Conservation (phyloP, 2,329 filamentous ascomycete genomes). For the Aureobasidium sp. region DNA sequence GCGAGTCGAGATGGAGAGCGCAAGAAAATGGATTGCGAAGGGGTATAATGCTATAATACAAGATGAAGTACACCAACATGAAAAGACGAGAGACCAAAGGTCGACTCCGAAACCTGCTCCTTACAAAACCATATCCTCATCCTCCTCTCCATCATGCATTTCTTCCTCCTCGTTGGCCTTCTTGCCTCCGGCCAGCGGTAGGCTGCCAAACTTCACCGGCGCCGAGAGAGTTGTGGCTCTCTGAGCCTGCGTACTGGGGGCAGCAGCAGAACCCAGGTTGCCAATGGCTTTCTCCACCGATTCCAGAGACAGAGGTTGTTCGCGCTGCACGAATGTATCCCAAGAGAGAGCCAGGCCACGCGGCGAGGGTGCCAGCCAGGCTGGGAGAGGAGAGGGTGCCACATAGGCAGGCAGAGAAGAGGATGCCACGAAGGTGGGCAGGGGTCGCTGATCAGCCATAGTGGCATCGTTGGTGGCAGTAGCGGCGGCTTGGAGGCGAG, state of each 20-base stretch:
- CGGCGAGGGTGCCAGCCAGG: background rate
- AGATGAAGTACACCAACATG: background rate
- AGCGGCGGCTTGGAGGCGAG: background rate
- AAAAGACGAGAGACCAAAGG: background rate
- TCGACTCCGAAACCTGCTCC: background rate
- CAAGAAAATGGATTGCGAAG: background rate
- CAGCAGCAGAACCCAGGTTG: background rate
- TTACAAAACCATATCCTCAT: background rate
- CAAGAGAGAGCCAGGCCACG: background rate
- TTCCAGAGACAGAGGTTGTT: background rate
- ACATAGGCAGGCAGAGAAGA: background rate
- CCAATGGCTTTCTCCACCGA: background rate
- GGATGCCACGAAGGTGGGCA: background rate
- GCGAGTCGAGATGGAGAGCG: too few species aligned
- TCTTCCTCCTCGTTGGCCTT: background rate
- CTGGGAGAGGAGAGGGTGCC: background rate
- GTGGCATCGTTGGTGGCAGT: background rate
- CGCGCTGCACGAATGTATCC: background rate
- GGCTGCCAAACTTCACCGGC: background rate
- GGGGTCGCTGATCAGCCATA: background rate
- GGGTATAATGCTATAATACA: background rate
- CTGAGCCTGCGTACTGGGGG: background rate
- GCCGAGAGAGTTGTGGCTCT: background rate
- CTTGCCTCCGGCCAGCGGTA: background rate
- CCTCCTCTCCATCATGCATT: background rate